A percentile compares a stretch with the other conserved stretches of the same genome.
Conservation (phyloP, 2,329 filamentous ascomycete genomes). For the Colletotrichum liaoningense region DNA sequence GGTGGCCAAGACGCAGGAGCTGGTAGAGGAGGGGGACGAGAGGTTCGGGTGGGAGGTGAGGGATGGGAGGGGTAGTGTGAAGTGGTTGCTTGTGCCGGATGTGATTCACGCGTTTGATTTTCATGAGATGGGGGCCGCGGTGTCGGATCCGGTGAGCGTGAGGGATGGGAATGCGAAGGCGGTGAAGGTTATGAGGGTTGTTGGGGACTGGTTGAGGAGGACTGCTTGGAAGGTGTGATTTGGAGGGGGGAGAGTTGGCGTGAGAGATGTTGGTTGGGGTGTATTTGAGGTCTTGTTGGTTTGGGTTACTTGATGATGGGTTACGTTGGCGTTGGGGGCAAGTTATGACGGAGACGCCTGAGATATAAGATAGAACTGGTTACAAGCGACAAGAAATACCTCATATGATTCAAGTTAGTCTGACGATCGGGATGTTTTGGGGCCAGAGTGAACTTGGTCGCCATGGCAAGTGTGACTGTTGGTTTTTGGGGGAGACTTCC, state of each 20-base stretch:
- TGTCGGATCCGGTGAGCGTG: conserved; percentile 44
- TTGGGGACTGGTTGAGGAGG: conserved; percentile 45
- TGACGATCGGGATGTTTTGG: neutral
- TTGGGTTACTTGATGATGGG: neutral
- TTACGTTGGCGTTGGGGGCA: neutral
- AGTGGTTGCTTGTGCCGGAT: conserved; percentile 56
- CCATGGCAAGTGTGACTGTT: neutral
- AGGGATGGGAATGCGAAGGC: conserved; percentile 46
- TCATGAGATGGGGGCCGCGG: conserved; percentile 40
- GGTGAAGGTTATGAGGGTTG: conserved; percentile 41
- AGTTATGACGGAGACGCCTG: neutral
- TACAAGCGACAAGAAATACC: neutral
- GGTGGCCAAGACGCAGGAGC: conserved; percentile 28
- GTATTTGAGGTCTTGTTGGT: neutral
- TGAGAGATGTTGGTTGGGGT: neutral
- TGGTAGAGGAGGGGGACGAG: conserved; percentile 45
- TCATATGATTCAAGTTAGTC: neutral
- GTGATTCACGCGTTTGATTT: conserved; percentile 54
- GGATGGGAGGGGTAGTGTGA: conserved; percentile 43
- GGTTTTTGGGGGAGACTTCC: neutral
- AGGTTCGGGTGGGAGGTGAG: conserved; percentile 49
- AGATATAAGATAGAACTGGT: neutral
- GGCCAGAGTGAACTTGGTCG: neutral
- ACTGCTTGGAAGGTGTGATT: conserved; percentile 41
- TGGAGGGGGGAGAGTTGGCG: neutral